Evolutionary conservation across 768 basidiomycete species (phyloP), one percentile per base, ranked within the genome.

Genomic region (Coprinopsis strossmayeri): DNA sequence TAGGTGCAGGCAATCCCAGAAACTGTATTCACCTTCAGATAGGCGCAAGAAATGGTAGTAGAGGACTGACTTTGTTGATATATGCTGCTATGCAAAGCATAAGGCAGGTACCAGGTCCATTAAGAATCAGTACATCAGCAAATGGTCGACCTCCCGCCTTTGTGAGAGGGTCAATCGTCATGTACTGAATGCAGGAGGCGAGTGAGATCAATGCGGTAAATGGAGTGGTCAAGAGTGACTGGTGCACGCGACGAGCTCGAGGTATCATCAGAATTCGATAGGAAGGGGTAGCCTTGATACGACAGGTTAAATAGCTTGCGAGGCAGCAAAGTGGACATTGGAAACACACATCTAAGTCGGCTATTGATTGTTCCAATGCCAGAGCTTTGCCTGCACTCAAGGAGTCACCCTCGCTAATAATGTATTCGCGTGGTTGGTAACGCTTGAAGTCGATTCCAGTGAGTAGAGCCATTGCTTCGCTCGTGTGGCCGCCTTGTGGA

Each of bases 41-140:
- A 4, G 95, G 87, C 1, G 83, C 76, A 18, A 72, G 70, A 28
- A 93, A 63, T 23, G 86, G 86, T 34, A 95, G 58, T 51, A 97
- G 69, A 93, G 96, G 49, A 69, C 79, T 56, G 61, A 89, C 92
- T 64, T 78, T 81, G 55, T 84, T 85, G 35, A 91, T 49, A 59
- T 81, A 84, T 12, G 81, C 76, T 0, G 87, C 81, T 13, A 77
- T 50, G 50, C 86, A 90, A 4, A 98, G 71, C 3, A 85, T 69
- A 27, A 94, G 80, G 61, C 91, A 94, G 4, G 95, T 97, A 13
- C 96, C 95, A 0, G 96, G 96, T 1, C 96, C 96, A 63, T 98
- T 98, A 24, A 98, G 65, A 44, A 99, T 68, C 42, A 99, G 70
- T 24, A 91, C 68, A 49, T 97, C 91, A 23, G 82, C 77, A 57